Evolutionary conservation across 2,329 filamentous ascomycete genomes (phyloP), one percentile per base, ranked within the genome.

Genomic region (Orbilia quercus): DNA sequence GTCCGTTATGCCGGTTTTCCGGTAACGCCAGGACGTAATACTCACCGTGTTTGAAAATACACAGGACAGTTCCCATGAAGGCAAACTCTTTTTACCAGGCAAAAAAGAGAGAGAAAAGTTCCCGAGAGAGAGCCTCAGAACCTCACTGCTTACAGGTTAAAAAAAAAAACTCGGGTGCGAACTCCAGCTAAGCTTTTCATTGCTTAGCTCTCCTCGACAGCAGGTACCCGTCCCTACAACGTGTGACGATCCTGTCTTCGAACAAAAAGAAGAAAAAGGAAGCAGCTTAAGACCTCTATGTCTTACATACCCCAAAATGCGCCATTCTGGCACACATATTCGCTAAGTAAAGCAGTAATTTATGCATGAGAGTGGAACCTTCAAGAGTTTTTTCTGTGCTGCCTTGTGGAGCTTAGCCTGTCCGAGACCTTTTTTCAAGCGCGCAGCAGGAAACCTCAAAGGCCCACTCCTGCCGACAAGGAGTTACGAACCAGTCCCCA

Each of bases 321-420:
- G 69, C 69, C 69, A 73, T 73, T 73, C 69, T 73, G 69, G 69
- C 55, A 73, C 69, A 66, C 60, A 40, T 45, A 34, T 38, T 73
- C 69, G 69, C 69, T 54, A 66, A 55, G 60, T 66, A 66, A 66
- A 64, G 62, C 28, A 73, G 59, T 53, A 58, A 54, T 73, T 54
- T 62, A 60, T 66, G 69, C 60, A 57, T 48, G 54, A 66, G 57
- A 31, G 60, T 64, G 59, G 67, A 48, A 57, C 69, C 47, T 44
- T 54, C 48, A 18, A 23, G 28, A 45, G 3, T 45, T 44, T 44
- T 40, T 54, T 64, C 42, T 62, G 53, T 66, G 58, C 53, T 66
- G 59, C 58, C 60, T 73, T 65, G 67, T 51, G 50, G 48, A 66
- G 47, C 54, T 55, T 66, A 55, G 69, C 38, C 40, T 20, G 50